phyloP scores from a whole-genome alignment of 192 early-diverging fungal species.

The Spizellomyces sp. region DNA sequence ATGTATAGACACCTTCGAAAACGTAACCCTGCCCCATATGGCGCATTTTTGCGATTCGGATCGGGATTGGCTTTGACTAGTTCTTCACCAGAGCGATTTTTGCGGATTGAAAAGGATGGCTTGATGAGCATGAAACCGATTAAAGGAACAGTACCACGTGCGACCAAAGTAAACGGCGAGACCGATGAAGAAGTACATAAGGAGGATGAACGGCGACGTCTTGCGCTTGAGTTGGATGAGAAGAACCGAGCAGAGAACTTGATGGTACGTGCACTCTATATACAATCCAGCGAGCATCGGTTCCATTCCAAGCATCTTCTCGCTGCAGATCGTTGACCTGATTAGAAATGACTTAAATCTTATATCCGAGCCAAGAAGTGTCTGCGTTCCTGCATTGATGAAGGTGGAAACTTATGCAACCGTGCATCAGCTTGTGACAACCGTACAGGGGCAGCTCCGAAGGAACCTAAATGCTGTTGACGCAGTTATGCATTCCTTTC shows the following conservation, averaged over 20 bases:
- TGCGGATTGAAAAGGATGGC: conserved; percentile 49
- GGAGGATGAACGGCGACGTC: conserved; percentile 49
- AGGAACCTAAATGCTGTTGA: conserved; percentile 62
- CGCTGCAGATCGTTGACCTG: conserved; percentile 84
- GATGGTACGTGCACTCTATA: conserved; percentile 63
- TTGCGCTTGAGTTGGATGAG: conserved; percentile 61
- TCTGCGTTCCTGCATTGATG: conserved; percentile 84
- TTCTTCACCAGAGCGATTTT: conserved; percentile 84
- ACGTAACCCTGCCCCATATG: conserved; percentile 87
- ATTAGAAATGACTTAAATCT: conserved; percentile 90
- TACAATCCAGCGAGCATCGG: background rate
- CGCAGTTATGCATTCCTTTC: conserved; percentile 78
- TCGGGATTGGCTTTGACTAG: conserved; percentile 45
- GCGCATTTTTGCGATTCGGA: conserved; percentile 67
- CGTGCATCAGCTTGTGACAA: conserved; percentile 92
- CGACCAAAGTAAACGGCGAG: background rate
- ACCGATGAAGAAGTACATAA: conserved; percentile 32
- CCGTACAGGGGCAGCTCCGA: conserved; percentile 65
- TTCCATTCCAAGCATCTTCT: background rate
- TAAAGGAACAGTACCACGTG: conserved; percentile 74
- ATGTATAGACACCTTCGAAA: conserved; percentile 70
- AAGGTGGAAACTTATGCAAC: conserved; percentile 85
- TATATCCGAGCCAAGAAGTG: conserved; percentile 66
- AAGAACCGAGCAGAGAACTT: conserved; percentile 97
- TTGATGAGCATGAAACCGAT: conserved; percentile 93